These are phyloP conservation scores for Zizania palustris DNA, from an alignment of 202 grass and related monocot genomes.

Conservation along the genomic window DNA sequence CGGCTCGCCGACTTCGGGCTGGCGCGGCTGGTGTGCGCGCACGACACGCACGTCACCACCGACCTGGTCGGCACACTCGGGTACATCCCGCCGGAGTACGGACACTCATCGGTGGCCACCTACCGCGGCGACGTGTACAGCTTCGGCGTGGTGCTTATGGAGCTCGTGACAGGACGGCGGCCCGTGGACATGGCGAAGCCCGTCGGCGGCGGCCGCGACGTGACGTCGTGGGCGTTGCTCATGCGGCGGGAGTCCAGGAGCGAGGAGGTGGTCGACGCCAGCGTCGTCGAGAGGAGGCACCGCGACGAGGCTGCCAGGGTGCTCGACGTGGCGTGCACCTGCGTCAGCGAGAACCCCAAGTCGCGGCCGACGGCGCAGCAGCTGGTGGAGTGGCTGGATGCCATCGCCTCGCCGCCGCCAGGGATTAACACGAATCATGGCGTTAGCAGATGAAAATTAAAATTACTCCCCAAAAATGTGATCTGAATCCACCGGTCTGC, in stretches of 20 bases:
- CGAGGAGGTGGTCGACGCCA: constrained; percentile 56
- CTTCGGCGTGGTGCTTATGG: constrained; percentile 77
- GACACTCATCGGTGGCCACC: constrained; percentile 42
- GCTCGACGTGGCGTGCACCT: constrained; percentile 73
- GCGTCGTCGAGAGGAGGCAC: constrained; percentile 15
- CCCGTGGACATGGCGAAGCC: constrained; percentile 64
- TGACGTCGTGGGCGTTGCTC: constrained; percentile 71
- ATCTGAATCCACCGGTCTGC: not conserved
- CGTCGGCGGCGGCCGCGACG: constrained; percentile 46
- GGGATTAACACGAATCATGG: not conserved
- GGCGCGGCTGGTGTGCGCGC: constrained; percentile 31
- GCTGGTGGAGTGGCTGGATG: constrained; percentile 66
- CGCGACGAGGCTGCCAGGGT: constrained; percentile 50
- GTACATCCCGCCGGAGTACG: constrained; percentile 68
- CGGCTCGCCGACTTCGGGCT: constrained; percentile 55
- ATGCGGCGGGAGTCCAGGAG: constrained; percentile 57
- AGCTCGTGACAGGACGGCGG: constrained; percentile 75
- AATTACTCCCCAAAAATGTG: not conserved
- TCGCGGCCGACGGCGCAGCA: constrained; percentile 59
- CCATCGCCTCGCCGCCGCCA: constrained; percentile 15
- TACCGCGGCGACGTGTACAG: constrained; percentile 83
- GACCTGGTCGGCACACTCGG: constrained; percentile 58
- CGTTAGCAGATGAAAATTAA: not conserved
- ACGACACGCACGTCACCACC: constrained; percentile 55
- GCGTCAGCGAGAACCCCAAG: constrained; percentile 66